These are phyloP conservation scores for Bothriochloa decipiens DNA, from an alignment of 176 grass and related monocot genomes.

Conservation along the genomic window DNA sequence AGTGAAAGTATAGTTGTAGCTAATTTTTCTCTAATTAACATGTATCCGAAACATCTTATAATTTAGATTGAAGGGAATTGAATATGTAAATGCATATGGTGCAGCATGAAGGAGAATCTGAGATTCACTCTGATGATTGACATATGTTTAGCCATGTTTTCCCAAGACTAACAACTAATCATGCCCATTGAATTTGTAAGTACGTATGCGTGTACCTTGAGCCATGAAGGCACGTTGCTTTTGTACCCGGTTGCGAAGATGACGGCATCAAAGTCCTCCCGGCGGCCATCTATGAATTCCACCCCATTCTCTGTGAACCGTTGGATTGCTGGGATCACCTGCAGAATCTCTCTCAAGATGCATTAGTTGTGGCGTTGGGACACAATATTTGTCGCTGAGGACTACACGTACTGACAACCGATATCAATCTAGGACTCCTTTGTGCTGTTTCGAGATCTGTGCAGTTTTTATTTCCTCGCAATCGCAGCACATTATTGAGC, in stretches of 20 bases:
- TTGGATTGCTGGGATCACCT: constrained; percentile 82
- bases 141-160: not conserved
- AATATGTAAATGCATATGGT: no score
- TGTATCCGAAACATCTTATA: no score
- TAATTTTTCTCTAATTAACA: no score
- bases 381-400: not conserved
- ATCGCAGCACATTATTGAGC: not conserved
- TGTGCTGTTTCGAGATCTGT: constrained; percentile 10
- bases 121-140: not conserved
- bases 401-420: constrained; percentile 8
- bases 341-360: constrained; percentile 42
- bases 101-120: not conserved
- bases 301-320: constrained; percentile 53
- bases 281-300: constrained; percentile 61
- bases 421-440: not conserved
- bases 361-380: not conserved
- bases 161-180: not conserved
- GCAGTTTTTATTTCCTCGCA: not conserved
- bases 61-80: no score
- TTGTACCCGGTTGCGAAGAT: constrained; percentile 89
- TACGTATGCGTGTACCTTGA: constrained; percentile 63
- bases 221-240: constrained; percentile 89
- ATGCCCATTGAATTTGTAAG: not conserved
- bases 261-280: constrained; percentile 69
- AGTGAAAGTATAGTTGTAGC: no score